Base-by-base conservation (phyloP, 805 yeast species). In the Lachancea sp. region DNA sequence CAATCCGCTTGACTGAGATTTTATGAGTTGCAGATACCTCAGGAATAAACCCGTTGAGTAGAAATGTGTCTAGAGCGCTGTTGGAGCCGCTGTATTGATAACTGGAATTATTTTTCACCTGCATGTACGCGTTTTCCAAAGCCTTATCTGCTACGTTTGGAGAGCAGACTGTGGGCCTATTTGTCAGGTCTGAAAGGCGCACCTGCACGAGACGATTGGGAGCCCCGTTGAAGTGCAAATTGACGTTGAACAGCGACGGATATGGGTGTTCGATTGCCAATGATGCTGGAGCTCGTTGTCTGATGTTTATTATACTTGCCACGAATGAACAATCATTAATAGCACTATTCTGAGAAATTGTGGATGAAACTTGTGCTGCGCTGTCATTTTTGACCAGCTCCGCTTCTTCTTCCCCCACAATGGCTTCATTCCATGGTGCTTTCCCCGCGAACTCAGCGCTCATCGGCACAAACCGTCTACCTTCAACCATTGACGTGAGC, bases 41-140 rank as follows among this genome's bases (percentile, higher is more conserved):
- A 0, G 96, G 95, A 6, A 82, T 59, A 81, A 85, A 88, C 1
- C 90, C 88, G 2, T 80, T 70, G 2, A 89, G 52, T 35, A 78
- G 62, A 53, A 67, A 85, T 0, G 85, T 74, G 55, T 85, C 96
- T 12, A 73, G 67, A 2, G 84, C 83, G 56, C 85, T 77, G 58
- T 88, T 86, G 0, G 95, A 86, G 0, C 96, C 96, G 1, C 59
- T 55, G 38, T 79, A 75, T n/a, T 68, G 67, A 53, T 82, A 82
- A 2, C 87, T 83, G 22, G 62, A 48, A 2, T 68, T 65, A 1
- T 79, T 77, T 63, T 72, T 62, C 0, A 82, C 59, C 53, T 77
- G 77, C 47, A 88, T 65, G 55, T 78, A 84, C 0, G 95, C 93
- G 54, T 84, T 81, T 60, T 89, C 96, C 1, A 85, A 51, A n/a